These are phyloP conservation scores for Vitis hybrid DNA, from an alignment of 177 flowering plant genomes.

Conservation along the genomic window DNA sequence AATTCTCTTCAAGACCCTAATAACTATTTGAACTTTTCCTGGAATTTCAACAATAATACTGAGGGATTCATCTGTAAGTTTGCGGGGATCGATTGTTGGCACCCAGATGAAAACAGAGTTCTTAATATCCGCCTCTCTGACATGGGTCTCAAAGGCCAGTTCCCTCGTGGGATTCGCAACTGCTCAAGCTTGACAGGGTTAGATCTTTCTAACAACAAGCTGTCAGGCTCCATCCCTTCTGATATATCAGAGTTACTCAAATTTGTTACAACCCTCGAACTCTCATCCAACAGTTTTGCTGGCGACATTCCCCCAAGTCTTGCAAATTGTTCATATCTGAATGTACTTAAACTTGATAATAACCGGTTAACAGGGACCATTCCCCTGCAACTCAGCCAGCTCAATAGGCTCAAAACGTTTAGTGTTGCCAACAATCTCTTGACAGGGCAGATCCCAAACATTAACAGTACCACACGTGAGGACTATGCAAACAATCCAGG, in stretches of 20 bases:
- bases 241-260: background rate
- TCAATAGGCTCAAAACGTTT: constrained; percentile 15
- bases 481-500: constrained; percentile 24
- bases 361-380: constrained; percentile 32
- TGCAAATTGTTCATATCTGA: constrained; percentile 42
- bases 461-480: background rate
- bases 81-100: constrained; percentile 63
- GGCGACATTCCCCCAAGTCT: constrained; percentile 41
- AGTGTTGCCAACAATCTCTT: constrained; percentile 21
- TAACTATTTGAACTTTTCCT: constrained; percentile 29
- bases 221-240: constrained; percentile 15
- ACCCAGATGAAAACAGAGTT: constrained; percentile 48
- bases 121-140: constrained; percentile 11
- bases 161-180: constrained; percentile 14
- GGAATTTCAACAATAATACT: constrained; percentile 49
- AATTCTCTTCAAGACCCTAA: constrained; percentile 32
- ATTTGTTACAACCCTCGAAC: constrained; percentile 33
- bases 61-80: constrained; percentile 58
- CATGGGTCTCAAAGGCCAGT: constrained; percentile 19
- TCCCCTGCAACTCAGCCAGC: constrained; percentile 10
- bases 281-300: constrained; percentile 48
- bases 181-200: constrained; percentile 17
- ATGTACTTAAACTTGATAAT: constrained; percentile 41
- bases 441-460: constrained; percentile 18
- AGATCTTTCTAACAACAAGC: constrained; percentile 20